Evolutionary conservation across 2,329 filamentous ascomycete species (phyloP), one percentile per base, ranked within the genome.

Genomic region (Aspergillus phoenicis): DNA sequence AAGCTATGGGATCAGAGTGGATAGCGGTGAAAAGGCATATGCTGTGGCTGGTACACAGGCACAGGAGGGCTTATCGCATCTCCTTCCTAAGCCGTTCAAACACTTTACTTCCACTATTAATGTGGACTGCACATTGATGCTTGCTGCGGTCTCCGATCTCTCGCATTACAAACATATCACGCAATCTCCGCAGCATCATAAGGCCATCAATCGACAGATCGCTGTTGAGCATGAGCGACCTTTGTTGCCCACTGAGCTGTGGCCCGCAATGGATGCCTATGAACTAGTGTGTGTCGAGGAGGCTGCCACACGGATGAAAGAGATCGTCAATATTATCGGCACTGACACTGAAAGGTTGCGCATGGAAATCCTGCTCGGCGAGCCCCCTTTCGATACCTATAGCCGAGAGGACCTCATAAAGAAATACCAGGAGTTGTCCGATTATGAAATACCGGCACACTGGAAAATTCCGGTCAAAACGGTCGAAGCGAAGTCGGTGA

Each of bases 141-240:
- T 93, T 5, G 89, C 89, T 4, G 78, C 93, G 2, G 84, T 89
- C 1, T 91, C 89, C 0, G 90, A 93, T 68, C 86, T 93, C 26
- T 89, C 88, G 2, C 89, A 93, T 70, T 76, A 77, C 36, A 70
- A 74, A 58, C 66, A 69, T 39, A 76, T 77, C 56, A 68, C 75
- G 2, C 78, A 82, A 49, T 77, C 82, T 36, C 80, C 82, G n/a
- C 81, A 78, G 73, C 82, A 84, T 66, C 87, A 89, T 65, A 79
- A 76, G 22, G 85, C 86, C 47, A 86, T 91, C 53, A 77, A 84
- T 54, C 81, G 83, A 13, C 88, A 91, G 69, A 85, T 91, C 61
- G 82, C 86, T 60, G 79, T 87, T 33, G 90, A 93, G 72, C 79
- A 80, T 36, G 78, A 84, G 41, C 82, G 87, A 55, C 85, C 87